phyloP scores from a whole-genome alignment of 768 basidiomycete species.

The Tulasnella sp. region DNA sequence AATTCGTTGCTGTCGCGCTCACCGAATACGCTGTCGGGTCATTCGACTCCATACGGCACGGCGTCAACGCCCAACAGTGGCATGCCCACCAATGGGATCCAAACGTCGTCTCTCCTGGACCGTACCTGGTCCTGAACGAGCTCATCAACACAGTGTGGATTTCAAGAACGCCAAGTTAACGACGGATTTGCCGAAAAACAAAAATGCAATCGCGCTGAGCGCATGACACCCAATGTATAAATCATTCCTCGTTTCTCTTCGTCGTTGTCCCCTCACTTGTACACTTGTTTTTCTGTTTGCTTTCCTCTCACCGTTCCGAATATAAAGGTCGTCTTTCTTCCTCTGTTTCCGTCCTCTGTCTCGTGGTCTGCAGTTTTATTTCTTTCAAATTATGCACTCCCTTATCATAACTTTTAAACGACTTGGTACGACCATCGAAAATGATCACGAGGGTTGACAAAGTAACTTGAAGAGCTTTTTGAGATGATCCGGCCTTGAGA shows the following conservation, averaged over 20 bases:
- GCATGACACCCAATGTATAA: not conserved
- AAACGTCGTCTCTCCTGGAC: conserved; percentile 3
- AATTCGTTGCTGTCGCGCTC: not conserved
- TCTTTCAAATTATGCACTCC: not conserved
- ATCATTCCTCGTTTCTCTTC: not conserved
- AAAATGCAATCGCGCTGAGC: not conserved
- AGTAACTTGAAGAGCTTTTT: too few species aligned
- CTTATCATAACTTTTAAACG: not conserved
- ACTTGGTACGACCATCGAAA: too few species aligned
- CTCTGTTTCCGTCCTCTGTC: not conserved
- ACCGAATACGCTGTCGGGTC: conserved; percentile 8
- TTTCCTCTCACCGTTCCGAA: conserved; percentile 1
- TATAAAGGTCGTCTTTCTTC: not conserved
- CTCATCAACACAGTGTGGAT: not conserved
- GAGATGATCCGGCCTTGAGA: too few species aligned
- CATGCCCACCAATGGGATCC: not conserved
- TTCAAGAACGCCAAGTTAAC: not conserved
- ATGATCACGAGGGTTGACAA: too few species aligned
- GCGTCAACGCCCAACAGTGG: not conserved
- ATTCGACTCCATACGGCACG: conserved; percentile 10
- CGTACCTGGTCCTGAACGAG: not conserved
- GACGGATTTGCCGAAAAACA: not conserved
- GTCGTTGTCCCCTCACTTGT: not conserved
- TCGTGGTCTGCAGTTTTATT: not conserved
- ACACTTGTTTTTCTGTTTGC: not conserved